These are phyloP conservation scores for Myriosclerotinia curreyana DNA, from an alignment of 2,329 filamentous ascomycete genomes.

Conservation along the genomic window DNA sequence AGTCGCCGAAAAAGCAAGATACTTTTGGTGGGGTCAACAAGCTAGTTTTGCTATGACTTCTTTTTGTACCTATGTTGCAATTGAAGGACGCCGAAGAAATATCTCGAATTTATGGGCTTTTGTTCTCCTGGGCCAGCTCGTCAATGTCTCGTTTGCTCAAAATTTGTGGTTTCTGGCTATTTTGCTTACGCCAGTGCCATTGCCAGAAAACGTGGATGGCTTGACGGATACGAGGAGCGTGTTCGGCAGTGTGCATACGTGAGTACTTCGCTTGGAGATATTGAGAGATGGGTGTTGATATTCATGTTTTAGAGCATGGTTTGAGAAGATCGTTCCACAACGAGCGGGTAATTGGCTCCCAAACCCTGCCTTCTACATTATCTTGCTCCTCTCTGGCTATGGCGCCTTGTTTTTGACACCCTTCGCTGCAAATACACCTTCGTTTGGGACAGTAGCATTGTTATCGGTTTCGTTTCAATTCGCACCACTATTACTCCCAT, in stretches of 20 bases:
- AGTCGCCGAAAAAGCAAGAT: conserved; percentile 51
- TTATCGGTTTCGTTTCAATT: conserved; percentile 44
- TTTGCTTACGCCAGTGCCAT: conserved; percentile 52
- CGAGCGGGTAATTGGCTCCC: conserved; percentile 49
- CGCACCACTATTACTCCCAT: conserved; percentile 47
- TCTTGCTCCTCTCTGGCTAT: conserved; percentile 41
- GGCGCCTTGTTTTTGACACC: conserved; percentile 43
- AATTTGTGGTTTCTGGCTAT: conserved; percentile 62
- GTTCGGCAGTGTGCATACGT: conserved; percentile 13
- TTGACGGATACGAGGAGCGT: conserved; percentile 24
- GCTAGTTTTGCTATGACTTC: conserved; percentile 53
- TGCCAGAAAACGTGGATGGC: conserved; percentile 39
- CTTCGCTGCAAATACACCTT: conserved; percentile 43
- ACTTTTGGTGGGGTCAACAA: conserved; percentile 63
- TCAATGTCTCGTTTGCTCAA: conserved; percentile 59
- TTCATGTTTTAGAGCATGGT: conserved; percentile 35
- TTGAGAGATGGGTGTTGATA: conserved; percentile 10
- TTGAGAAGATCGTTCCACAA: conserved; percentile 41
- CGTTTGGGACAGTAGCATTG: conserved; percentile 41
- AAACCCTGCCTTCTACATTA: conserved; percentile 41
- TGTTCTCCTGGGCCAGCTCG: conserved; percentile 55
- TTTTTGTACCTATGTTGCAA: conserved; percentile 56
- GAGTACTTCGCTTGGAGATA: neutral
- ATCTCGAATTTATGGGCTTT: conserved; percentile 56
- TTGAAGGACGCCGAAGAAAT: conserved; percentile 56